Evolutionary conservation across 177 flowering plant species (phyloP), one percentile per base, ranked within the genome.

Genomic region (Tripterygium wilfordii): DNA sequence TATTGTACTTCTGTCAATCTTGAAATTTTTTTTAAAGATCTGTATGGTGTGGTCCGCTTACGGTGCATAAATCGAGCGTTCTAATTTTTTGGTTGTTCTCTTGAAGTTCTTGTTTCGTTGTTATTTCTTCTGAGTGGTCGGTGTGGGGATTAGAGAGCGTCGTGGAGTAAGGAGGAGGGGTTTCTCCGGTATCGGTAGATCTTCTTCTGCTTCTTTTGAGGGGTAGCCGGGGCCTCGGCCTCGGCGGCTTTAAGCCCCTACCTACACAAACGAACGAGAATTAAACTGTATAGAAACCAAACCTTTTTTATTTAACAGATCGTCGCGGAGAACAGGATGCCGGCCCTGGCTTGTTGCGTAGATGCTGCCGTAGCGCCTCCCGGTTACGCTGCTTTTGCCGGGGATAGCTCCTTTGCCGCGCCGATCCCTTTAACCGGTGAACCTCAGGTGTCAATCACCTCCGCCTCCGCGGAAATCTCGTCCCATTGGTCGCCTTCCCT

Each of bases 151-250:
- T 41, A 23, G 42, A 35, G 72, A 28, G 54, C 37, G 30, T 20
- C 29, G 40, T 46, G 49, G 54, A 54, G 53, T 54, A 30, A 73
- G 52, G 60, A 40, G 82, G 50, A 64, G 79, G 79, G 30, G 9
- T 28, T 42, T 35, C 40, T 36, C 38, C 76, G 33, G 43, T 48
- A 48, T 39, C 55, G 41, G 55, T 55, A 45, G 62, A 47, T 56
- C 67, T 51, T 58, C 44, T 60, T 50, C 71, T 84, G 91, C 86
- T 75, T 74, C 37, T 85, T 79, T 80, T 83, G 80, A 83, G 98
- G 99, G 99, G 95, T 87, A 77, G 96, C 97, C 97, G 99, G 95
- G 99, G 96, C 97, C 71, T 63, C 77, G 92, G 97, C 97, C 96
- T 90, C 99, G 99, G 99, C 97, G 85, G 78, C 66, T 87, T 78